These are phyloP conservation scores for Sporisorium graminicola DNA, from an alignment of 1,284 basidiomycete species.

Conservation along the genomic window DNA sequence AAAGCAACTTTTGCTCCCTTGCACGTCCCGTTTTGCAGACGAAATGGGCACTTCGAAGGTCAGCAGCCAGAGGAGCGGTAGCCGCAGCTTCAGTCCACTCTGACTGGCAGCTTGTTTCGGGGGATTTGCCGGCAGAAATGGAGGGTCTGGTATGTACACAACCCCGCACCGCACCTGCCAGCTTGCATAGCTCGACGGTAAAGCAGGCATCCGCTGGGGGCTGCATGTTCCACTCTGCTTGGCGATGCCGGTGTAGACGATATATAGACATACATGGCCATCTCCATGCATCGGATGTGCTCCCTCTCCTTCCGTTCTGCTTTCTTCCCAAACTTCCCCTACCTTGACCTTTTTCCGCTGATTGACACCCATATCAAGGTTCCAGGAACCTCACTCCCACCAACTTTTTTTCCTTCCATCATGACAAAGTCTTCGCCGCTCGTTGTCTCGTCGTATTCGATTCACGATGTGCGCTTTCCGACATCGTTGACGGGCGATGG, in stretches of 20 bases:
- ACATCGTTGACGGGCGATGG: conserved; percentile 80
- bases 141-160: background rate
- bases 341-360: background rate
- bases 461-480: conserved; percentile 48
- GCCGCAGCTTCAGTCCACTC: background rate
- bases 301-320: background rate
- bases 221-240: background rate
- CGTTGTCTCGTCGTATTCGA: conserved; percentile 50
- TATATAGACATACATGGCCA: conserved; percentile 6
- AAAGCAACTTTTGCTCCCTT: background rate
- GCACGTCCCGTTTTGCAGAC: background rate
- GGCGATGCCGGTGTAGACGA: background rate
- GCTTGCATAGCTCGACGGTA: background rate
- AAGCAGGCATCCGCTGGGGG: background rate
- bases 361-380: background rate
- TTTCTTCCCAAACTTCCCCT: background rate
- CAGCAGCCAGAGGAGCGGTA: background rate
- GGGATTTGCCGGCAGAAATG: background rate
- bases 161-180: background rate
- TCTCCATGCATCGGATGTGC: background rate
- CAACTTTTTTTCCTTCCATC: background rate
- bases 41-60: conserved; percentile 2
- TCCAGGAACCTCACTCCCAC: no score
- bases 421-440: conserved; percentile 43
- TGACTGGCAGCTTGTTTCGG: background rate